Conservation (phyloP, 2,329 filamentous ascomycete species). For the Macrophomina pseudophaseolina region DNA sequence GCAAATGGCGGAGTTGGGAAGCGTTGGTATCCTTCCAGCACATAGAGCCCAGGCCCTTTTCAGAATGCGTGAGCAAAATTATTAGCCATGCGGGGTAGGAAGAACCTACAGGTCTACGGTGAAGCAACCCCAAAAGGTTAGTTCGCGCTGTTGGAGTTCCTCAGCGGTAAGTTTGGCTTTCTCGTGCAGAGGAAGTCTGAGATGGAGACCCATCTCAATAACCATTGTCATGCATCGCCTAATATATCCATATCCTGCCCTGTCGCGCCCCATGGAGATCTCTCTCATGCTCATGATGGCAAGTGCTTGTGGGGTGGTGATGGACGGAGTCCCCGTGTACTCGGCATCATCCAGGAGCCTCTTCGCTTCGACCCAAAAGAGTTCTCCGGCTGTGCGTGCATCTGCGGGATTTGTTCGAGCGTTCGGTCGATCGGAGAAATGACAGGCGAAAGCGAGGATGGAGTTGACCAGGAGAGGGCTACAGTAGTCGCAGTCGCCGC, state of each 20-base stretch:
- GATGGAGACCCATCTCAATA: constrained; percentile 73
- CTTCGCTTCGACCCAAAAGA: constrained; percentile 74
- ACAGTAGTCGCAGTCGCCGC: constrained; percentile 68
- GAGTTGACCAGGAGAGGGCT: constrained; percentile 71
- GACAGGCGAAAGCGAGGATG: constrained; percentile 68
- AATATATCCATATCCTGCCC: constrained; percentile 73
- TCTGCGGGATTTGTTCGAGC: constrained; percentile 68
- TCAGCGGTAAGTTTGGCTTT: constrained; percentile 41
- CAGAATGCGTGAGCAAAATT: not conserved
- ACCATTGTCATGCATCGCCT: constrained; percentile 75
- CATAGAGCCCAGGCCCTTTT: constrained; percentile 51
- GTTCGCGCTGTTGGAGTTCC: constrained; percentile 56
- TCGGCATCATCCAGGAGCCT: constrained; percentile 59
- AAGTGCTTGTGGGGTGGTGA: constrained; percentile 72
- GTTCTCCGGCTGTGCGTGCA: constrained; percentile 70
- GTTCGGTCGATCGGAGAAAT: constrained; percentile 68
- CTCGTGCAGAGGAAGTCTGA: constrained; percentile 41
- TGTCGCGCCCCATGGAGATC: constrained; percentile 68
- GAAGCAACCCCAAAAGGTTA: constrained; percentile 61
- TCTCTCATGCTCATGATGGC: constrained; percentile 78
- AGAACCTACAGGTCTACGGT: constrained; percentile 52
- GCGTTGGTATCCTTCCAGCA: constrained; percentile 53
- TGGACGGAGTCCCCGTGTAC: not conserved
- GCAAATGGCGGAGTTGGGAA: constrained; percentile 56
- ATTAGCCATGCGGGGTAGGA: constrained; percentile 32